phyloP scores from a whole-genome alignment of 495 filamentous ascomycete species.

The Podospora bellae-mahoneyi region DNA sequence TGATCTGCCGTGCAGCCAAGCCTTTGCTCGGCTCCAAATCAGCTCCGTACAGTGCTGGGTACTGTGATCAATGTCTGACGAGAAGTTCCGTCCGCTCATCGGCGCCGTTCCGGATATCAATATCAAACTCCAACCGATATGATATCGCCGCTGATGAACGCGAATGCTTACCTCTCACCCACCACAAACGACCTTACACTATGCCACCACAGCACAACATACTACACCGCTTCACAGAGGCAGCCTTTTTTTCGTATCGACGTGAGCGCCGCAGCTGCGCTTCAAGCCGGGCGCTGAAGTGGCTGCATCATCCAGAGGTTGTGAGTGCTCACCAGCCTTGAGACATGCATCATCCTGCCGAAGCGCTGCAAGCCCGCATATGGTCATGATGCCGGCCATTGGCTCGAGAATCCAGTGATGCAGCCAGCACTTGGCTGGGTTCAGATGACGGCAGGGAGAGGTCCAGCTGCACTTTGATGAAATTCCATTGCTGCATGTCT shows the following conservation, averaged over 20 bases:
- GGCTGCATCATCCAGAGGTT: slow-evolving; percentile 19
- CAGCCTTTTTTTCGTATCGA: slow-evolving; percentile 9
- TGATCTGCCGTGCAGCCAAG: slow-evolving; percentile 24
- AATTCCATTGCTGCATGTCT: slow-evolving; percentile 5
- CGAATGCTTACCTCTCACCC: neutral
- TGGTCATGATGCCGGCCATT: neutral
- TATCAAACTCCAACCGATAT: neutral
- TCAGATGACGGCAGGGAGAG: slow-evolving; percentile 13
- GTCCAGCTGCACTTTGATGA: slow-evolving; percentile 15
- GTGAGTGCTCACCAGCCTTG: slow-evolving; percentile 18
- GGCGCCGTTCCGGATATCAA: neutral
- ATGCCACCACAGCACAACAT: neutral
- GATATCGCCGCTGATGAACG: neutral
- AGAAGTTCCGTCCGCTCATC: neutral
- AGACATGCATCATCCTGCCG: slow-evolving; percentile 31
- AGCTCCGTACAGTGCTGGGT: slow-evolving; percentile 17
- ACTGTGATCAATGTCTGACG: slow-evolving; percentile 5
- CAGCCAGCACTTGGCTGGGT: neutral
- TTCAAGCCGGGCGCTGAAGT: slow-evolving; percentile 9
- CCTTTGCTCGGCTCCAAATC: slow-evolving; percentile 7
- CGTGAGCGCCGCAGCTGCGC: slow-evolving; percentile 5
- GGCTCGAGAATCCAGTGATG: neutral
- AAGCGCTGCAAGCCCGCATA: slow-evolving; percentile 22
- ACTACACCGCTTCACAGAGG: slow-evolving; percentile 1
- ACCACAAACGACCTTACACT: neutral